Evolutionary conservation across 2,329 filamentous ascomycete genomes (phyloP).

Genomic region (Geoglossum cookeanum): DNA sequence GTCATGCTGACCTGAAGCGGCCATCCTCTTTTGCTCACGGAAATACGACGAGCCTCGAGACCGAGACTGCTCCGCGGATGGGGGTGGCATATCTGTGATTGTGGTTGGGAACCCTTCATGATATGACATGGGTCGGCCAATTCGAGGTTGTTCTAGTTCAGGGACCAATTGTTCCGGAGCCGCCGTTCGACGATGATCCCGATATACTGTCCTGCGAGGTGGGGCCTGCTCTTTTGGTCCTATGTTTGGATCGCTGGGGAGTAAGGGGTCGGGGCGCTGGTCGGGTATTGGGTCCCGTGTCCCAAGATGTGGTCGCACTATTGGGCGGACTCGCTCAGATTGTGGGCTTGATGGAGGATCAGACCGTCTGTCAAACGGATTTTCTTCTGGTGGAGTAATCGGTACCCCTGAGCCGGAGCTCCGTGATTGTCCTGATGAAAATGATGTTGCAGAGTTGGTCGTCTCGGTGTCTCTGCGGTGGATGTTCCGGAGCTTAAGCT

Average conservation of each 20-base stretch:
- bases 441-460: not conserved
- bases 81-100: not conserved
- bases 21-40: slow-evolving; percentile 1
- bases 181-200: not conserved
- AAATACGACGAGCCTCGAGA: not conserved
- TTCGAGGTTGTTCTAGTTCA: not conserved
- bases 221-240: not conserved
- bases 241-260: not conserved
- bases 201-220: not conserved
- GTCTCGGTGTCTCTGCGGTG: not conserved
- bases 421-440: not conserved
- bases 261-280: not conserved
- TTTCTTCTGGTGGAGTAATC: not conserved
- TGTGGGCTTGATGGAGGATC: not conserved
- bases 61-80: not conserved
- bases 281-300: not conserved
- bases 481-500: not conserved
- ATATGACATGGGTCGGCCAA: not conserved
- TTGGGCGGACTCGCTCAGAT: not conserved
- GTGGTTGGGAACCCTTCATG: not conserved
- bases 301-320: not conserved
- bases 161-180: not conserved
- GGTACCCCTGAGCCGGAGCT: not conserved
- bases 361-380: not conserved
- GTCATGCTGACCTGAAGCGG: not conserved